phyloP scores from a whole-genome alignment of 768 basidiomycete genomes.

The Tylopilus rubrobrunneus region DNA sequence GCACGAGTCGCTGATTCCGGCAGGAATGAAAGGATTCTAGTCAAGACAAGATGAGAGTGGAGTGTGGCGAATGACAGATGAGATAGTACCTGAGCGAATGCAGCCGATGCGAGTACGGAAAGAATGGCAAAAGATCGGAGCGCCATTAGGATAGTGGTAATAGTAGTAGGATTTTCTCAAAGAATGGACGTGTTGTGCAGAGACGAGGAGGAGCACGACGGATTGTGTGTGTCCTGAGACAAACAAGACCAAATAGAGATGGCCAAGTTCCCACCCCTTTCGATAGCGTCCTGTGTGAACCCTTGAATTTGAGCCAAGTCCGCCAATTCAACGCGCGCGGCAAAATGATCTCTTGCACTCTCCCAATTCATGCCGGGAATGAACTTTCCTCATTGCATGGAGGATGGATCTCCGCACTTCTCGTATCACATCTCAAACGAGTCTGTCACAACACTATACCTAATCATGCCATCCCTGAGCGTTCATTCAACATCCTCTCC shows the following conservation, averaged over 20 bases:
- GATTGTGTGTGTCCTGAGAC: not conserved
- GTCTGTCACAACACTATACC: slow-evolving; percentile 20
- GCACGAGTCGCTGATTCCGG: slow-evolving; percentile 56
- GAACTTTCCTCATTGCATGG: slow-evolving; percentile 9
- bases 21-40: slow-evolving; percentile 59
- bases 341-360: not conserved
- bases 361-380: slow-evolving; percentile 9
- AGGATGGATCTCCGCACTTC: slow-evolving; percentile 6
- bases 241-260: slow-evolving; percentile 9
- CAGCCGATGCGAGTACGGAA: slow-evolving; percentile 48
- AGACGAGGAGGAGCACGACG: not conserved
- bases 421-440: slow-evolving; percentile 8
- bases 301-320: too few species aligned
- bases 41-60: slow-evolving; percentile 11
- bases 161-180: slow-evolving; percentile 12
- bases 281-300: too few species aligned
- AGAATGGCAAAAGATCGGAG: slow-evolving; percentile 53
- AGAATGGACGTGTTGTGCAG: slow-evolving; percentile 25
- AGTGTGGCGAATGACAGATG: not conserved
- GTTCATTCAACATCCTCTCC: not conserved
- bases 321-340: too few species aligned
- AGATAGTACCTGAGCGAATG: slow-evolving; percentile 44
- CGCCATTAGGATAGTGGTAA: slow-evolving; percentile 26
- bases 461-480: not conserved
- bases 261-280: too few species aligned